Evolutionary conservation across 2,329 filamentous ascomycete genomes (phyloP), one percentile per base, ranked within the genome.

Genomic region (Cordyceps militaris): DNA sequence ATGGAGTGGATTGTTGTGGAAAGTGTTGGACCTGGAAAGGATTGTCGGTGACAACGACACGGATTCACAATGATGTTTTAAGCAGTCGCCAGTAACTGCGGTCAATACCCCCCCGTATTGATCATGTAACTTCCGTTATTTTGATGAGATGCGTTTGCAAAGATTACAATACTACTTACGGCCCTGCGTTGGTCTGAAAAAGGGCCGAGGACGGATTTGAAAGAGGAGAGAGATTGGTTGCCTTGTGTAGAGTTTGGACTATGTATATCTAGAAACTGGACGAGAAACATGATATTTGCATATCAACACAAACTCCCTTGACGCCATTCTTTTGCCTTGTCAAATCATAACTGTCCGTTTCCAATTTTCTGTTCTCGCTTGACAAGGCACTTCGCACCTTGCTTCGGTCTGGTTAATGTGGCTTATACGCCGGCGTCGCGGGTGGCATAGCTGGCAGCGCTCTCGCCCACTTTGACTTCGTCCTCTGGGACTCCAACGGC

Each of bases 401-500:
- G 28, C 28, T 21, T 48, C 19, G 28, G 23, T 13, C 28, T 3
- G 26, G 26, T 4, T 7, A 38, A n/a, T 4, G 2, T 16, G 11
- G 6, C 19, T 48, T 42, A 58, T 24, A 53, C 56, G 2, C 28
- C 49, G 5, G 54, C 56, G 9, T 26, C 44, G 11, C 56, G 56
- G 6, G 48, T 38, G n/a, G 36, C 56, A 36, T 58, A 58, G 32
- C 28, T 84, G 1, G 81, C 79, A 1, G 83, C 83, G 61, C 82
- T 85, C 71, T 86, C 82, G 1, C 83, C 83, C 28, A 86, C 81
- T 53, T 76, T 75, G 44, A 86, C 69, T 65, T 83, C 82, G 48
- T 84, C 81, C 44, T 85, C 82, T 0, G 81, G 77, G 3, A 84
- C 81, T 2, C 81, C 81, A 0, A 82, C 75, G 5, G 71, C 79